Percentiles rank a stretch among this genome's conserved stretches.
phyloP scores from a whole-genome alignment of 2,329 filamentous ascomycete species.

The Saccharata proteae region DNA sequence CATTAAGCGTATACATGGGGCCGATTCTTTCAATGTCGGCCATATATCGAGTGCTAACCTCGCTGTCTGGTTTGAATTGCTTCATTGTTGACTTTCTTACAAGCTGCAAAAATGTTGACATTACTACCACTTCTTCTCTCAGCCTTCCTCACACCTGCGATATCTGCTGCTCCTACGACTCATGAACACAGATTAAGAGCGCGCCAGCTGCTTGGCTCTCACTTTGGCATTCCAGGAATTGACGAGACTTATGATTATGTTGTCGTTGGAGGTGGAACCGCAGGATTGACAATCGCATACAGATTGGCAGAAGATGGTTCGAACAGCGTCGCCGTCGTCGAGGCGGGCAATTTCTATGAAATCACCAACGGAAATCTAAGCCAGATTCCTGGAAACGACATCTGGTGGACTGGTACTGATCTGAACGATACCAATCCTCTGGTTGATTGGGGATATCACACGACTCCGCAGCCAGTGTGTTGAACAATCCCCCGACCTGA shows the following conservation, averaged over 20 bases:
- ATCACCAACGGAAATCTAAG: constrained; percentile 14
- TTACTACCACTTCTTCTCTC: too few species aligned
- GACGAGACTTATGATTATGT: constrained; percentile 20
- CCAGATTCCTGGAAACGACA: constrained; percentile 13
- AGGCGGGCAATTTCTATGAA: constrained; percentile 22
- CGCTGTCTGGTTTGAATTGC: too few species aligned
- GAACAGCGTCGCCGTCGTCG: constrained; percentile 18
- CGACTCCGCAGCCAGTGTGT: constrained; percentile 13
- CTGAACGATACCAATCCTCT: constrained; percentile 14
- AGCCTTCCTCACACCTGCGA: too few species aligned
- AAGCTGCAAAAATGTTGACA: too few species aligned
- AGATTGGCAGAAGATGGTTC: constrained; percentile 15
- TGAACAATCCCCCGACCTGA: background rate
- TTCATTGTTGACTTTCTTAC: too few species aligned
- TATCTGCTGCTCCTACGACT: too few species aligned
- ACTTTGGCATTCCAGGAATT: constrained; percentile 12
- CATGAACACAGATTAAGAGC: too few species aligned
- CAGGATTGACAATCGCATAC: constrained; percentile 21
- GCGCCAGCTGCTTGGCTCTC: too few species aligned
- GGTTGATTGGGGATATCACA: constrained; percentile 17
- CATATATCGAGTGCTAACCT: too few species aligned
- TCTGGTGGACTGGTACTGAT: constrained; percentile 9
- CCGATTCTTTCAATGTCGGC: too few species aligned
- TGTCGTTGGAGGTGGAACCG: constrained; percentile 21
- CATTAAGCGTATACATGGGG: too few species aligned